Evolutionary conservation across 306 rosid species (phyloP), one percentile per base, ranked within the genome.

Genomic region (Fragaria iinumae): DNA sequence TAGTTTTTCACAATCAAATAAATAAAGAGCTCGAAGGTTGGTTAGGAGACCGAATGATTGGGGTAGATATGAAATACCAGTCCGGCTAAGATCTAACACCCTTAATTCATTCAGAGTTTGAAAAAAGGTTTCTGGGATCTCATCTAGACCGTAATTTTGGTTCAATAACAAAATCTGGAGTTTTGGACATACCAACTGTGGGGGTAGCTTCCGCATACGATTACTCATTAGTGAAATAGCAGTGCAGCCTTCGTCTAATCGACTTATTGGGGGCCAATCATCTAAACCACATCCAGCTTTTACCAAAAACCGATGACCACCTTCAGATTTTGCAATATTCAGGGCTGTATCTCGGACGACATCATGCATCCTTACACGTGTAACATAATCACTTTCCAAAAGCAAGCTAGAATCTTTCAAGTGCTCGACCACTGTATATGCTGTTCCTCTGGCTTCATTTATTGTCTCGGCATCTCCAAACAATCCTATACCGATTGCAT

Each of bases 1-100:
- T 0, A 11, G 1, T 0, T 21, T 0, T 0, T 0, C 0, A 0
- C 65, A 57, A 10, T 0, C 0, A 23, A 25, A 18, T 23, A 59
- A 25, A 59, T 25, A 10, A 6, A 59, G 11, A 25, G 36, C 34
- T 4, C 11, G 65, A 2, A 59, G 65, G 18, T 21, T 23, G 34
- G 7, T 59, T 3, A 59, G 6, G 6, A 25, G 17, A 59, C 18
- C 4, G 34, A 59, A 11, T 10, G 65, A 59, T 25, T 23, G 17
- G 8, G 65, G 65, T 1, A 59, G 29, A 0, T 1, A 4, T 0
- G 3, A 11, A 59, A 59, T 10, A 11, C 0, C 3, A 25, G 34
- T 23, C 16, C 0, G 0, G 65, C 34, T 59, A 25, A 59, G 34
- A 59, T 59, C 65, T 2, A 59, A 3, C 3, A 59, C 6, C 17